Percentiles rank a stretch among this genome's conserved stretches.
These are phyloP conservation scores for Ophiognomonia clavigignenti-juglandacearum DNA, from an alignment of 2,329 filamentous ascomycete species.

Conservation along the genomic window DNA sequence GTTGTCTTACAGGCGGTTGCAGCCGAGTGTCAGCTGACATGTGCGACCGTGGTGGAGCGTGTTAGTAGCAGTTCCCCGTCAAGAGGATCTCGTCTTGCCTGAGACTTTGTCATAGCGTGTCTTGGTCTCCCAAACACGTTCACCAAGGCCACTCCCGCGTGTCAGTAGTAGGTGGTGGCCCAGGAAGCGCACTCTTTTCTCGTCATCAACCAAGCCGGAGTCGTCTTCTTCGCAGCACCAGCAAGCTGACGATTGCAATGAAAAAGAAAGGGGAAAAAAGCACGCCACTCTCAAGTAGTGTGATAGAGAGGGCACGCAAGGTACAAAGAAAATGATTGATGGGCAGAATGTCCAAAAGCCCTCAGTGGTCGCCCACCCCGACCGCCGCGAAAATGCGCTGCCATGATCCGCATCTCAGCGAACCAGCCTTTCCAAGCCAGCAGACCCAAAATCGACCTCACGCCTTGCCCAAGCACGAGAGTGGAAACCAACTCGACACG, in stretches of 20 bases:
- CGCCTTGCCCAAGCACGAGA: background rate
- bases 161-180: background rate
- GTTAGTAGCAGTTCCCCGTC: too few relatives aligned
- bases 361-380: background rate
- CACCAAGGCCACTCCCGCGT: too few relatives aligned
- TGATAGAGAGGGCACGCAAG: background rate
- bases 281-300: background rate
- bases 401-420: background rate
- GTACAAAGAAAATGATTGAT: background rate
- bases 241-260: background rate
- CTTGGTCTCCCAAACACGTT: too few relatives aligned
- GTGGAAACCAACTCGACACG: background rate
- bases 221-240: background rate
- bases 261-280: background rate
- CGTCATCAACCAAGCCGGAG: background rate
- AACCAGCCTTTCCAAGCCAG: background rate
- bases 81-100: too few relatives aligned
- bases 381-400: background rate
- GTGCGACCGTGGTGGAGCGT: too few relatives aligned
- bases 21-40: too few relatives aligned
- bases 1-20: too few relatives aligned
- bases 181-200: background rate
- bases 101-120: too few relatives aligned
- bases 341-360: background rate
- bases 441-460: background rate